Base-by-base conservation (phyloP, 257 asterid species). In the Nicotiana benthamiana region DNA sequence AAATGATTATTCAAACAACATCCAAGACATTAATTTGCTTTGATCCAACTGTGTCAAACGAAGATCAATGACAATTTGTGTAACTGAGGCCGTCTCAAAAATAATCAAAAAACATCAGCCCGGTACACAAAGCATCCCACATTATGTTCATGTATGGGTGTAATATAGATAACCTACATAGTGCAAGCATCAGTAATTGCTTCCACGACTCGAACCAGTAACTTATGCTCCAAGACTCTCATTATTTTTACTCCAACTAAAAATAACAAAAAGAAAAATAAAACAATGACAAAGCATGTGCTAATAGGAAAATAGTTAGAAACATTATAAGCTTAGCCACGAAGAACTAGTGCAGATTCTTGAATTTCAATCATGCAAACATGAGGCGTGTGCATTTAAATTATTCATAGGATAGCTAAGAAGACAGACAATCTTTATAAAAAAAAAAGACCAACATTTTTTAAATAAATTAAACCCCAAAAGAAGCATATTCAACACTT, bases 391-490 rank as follows among this genome's bases (percentile, higher is more conserved):
- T 16, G 75, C 27, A 75, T 70, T 64, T 88, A 22, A 32, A 82
- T 81, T 84, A 84, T 75, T 59, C 17, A 48, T 65, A 6, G 56
- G 48, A 32, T n/a, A 65, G 59, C 43, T 40, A 40, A 63, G 83
- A 82, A 85, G 88, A 85, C 92, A 76, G 93, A 92, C 97, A 89
- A 89, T 79, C 82, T 84, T 75, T 84, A 86, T 85, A 85, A 89
- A 80, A 83, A 80, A 83, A 83, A 91, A 86, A 89, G 88, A 52
- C 65, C 85, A 84, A 86, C 86, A 79, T 75, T 75, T 83, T 46
- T 27, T 70, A 16, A 32, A 82, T 79, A 81, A 82, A 68, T 63
- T 79, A 79, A 82, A 68, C 59, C 88, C 79, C 79, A 80, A 79
- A 81, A 65, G 83, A 80, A 82, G 88, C 82, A 83, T 57, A 77